Percentiles rank a stretch among this genome's conserved stretches.
phyloP scores from a whole-genome alignment of 495 filamentous ascomycete genomes.

The Neurospora tetrasperma region DNA sequence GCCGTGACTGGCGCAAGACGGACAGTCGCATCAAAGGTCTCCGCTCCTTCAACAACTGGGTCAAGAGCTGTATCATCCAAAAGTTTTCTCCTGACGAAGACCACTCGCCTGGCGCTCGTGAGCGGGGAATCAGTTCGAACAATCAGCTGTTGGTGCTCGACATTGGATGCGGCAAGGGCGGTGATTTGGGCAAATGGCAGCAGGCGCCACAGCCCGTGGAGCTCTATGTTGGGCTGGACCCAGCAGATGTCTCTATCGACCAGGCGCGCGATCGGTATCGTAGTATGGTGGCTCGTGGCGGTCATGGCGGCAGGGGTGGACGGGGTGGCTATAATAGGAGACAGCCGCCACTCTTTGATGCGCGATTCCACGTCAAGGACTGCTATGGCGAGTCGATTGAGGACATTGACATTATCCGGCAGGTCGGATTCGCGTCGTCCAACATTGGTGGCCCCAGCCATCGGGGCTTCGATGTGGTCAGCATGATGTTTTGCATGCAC shows the following conservation, averaged over 20 bases:
- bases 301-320: constrained; percentile 50
- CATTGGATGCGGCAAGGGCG: constrained; percentile 93
- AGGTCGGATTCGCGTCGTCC: constrained; percentile 78
- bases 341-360: constrained; percentile 57
- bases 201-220: constrained; percentile 73
- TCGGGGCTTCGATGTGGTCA: constrained; percentile 89
- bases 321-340: constrained; percentile 34
- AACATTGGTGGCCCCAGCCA: constrained; percentile 43
- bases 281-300: constrained; percentile 51
- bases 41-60: constrained; percentile 94
- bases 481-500: constrained; percentile 99
- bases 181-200: constrained; percentile 93
- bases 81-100: constrained; percentile 87
- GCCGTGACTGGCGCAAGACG: constrained; percentile 87
- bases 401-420: constrained; percentile 62
- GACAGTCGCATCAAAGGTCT: constrained; percentile 90
- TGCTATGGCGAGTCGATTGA: constrained; percentile 76
- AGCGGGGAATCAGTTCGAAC: constrained; percentile 39
- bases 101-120: constrained; percentile 40
- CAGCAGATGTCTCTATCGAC: constrained; percentile 80
- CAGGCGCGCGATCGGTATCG: constrained; percentile 80
- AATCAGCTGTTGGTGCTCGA: constrained; percentile 71
- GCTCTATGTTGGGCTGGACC: constrained; percentile 87
- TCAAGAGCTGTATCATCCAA: constrained; percentile 93
- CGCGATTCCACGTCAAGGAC: constrained; percentile 77